Base-by-base conservation (phyloP, 2,329 filamentous ascomycete species). In the Grosmannia huntii region DNA sequence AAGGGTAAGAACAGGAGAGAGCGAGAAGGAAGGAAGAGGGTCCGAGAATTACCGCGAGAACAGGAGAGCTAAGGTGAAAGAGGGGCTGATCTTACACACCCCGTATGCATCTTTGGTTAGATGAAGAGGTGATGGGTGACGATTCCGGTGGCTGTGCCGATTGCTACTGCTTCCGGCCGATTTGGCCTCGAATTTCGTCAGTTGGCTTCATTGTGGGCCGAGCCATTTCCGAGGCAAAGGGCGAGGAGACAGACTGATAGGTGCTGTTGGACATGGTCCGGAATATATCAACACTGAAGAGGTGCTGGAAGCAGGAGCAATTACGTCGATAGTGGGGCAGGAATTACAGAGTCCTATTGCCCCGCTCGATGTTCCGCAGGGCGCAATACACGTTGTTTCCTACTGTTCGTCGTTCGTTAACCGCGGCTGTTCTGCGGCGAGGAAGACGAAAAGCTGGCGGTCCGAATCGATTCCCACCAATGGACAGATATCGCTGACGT, bases 261-360 rank as follows among this genome's bases (percentile, higher is more conserved):
- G 48, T 28, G 27, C 23, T 50, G 48, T 19, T 16, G 12, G 23
- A 50, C 11, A 12, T 6, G 23, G 7, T 28, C 48, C 12, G 9
- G 23, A 25, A 6, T 28, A 28, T 19, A 28, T 25, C 48, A 27
- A 14, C 21, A 50, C 14, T 16, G 38, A 19, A 19, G 19, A 41
- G 48, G 27, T n/a, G 21, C 10, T 21, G 50, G 27, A 52, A n/a
- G 31, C 31, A 53, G 16, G 28, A 36, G 38, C 41, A 36, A 53
- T 49, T 57, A 49, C 38, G 56, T 57, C 56, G 56, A 53, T 48
- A 31, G 38, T 31, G 56, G 56, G 56, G 48, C 19, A 44, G 41
- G 19, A n/a, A 44, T n/a, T 19, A 16, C 16, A 44, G 41, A 19
- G 16, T 1, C 14, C 6, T 44, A 10, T 9, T 44, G 41, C 41